Evolutionary conservation across 768 basidiomycete genomes (phyloP).

Genomic region (Mycena vulgaris): DNA sequence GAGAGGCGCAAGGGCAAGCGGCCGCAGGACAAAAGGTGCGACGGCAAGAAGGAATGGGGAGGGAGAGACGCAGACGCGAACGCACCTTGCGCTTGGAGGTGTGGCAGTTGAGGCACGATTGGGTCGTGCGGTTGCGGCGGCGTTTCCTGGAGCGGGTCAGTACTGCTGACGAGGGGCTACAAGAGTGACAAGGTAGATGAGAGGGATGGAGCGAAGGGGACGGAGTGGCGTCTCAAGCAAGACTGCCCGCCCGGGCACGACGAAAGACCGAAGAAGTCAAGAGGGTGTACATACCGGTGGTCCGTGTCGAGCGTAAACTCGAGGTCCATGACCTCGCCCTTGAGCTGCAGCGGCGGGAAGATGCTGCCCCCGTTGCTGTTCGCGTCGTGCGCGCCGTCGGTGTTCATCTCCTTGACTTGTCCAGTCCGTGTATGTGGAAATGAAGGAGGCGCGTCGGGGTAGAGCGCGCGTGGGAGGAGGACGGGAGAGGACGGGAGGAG

Average conservation of each 20-base stretch:
- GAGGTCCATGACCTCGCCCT: conserved; percentile 84
- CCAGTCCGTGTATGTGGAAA: too few species aligned
- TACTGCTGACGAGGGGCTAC: not conserved
- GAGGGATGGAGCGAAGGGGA: too few species aligned
- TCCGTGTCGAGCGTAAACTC: conserved; percentile 81
- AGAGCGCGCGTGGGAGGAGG: too few species aligned
- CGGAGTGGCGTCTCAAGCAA: too few species aligned
- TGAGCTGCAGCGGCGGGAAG: conserved; percentile 74
- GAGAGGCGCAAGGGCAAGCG: too few species aligned
- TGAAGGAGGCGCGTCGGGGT: too few species aligned
- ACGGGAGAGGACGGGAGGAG: too few species aligned
- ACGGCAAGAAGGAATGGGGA: not conserved
- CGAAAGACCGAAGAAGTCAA: too few species aligned
- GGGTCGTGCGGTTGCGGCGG: conserved; percentile 92
- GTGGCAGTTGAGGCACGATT: conserved; percentile 92
- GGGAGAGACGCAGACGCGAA: not conserved
- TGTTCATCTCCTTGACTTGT: too few species aligned
- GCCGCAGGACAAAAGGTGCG: not conserved
- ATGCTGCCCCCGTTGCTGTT: not conserved
- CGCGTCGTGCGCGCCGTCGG: not conserved
- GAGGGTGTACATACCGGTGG: conserved; percentile 62
- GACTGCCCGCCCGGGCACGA: too few species aligned
- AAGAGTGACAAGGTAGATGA: not conserved
- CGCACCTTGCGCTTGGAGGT: conserved; percentile 92
- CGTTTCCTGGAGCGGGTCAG: conserved; percentile 67